Evolutionary conservation across 179 eudicot species (phyloP), one percentile per base, ranked within the genome.

Genomic region (Beta lomatogona): DNA sequence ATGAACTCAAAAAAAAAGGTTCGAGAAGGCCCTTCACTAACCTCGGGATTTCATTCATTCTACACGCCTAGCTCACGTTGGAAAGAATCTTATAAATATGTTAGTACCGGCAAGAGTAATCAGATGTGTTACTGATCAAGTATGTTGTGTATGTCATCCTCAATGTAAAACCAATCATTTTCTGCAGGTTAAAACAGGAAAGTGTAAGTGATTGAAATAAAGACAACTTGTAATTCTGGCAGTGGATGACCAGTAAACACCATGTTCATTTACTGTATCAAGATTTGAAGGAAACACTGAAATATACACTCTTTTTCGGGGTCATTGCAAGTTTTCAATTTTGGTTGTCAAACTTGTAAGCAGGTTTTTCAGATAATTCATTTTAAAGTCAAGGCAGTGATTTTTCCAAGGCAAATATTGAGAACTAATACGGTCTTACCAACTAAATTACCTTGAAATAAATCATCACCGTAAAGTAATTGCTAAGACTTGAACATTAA

Each of bases 161-260:
- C 18, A 3, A 28, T 44, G 79, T 53, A 73, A 82, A 68, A 75
- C 82, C 75, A 59, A 79, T 79, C 74, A 28, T 68, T 60, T 68
- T 82, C 87, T 85, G 87, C 82, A 81, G 19, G 21, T 28, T 31
- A 61, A 45, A 61, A 55, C 25, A 76, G 9, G 16, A 61, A 21
- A 41, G 46, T 4, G 25, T 83, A 48, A 59, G 80, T 59, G 53
- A 21, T 52, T 45, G n/a, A 45, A 73, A 19, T 28, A 66, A 11
- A 53, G 18, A 77, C 55, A 9, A 65, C 36, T 44, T 36, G 18
- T 41, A 41, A 45, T 10, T 74, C 9, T 28, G 31, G 28, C 13
- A 65, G 31, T 36, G 9, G 25, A 44, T 13, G 21, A 4, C 3
- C 12, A 41, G 12, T 21, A 16, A 2, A 80, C 4, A 44, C 64